Evolutionary conservation across 1,284 basidiomycete genomes (phyloP), one percentile per base, ranked within the genome.

Genomic region (Sanguinoderma infundibulare): DNA sequence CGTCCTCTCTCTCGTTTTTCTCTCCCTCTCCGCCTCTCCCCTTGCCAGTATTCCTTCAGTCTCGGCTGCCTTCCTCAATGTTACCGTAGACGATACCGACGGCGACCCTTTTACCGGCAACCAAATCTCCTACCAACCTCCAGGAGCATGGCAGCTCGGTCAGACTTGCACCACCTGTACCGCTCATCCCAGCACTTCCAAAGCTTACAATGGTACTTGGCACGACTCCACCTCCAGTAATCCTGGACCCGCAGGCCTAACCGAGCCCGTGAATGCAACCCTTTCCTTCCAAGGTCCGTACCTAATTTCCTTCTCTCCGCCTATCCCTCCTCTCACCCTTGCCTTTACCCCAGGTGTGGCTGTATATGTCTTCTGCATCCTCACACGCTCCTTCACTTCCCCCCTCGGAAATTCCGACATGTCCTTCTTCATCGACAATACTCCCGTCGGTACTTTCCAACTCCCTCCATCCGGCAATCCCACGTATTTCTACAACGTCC

Each of bases 41-140:
- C 32, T 54, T 28, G 47, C 44, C 52, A 38, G 34, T 7, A n/a
- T 51, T 22, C 38, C 52, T 52, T 57, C 12, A 40, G 62, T 50
- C 38, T 57, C 55, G 26, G 75, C 72, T 14, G 68, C 71, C 7
- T 67, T 79, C 7, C 72, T 76, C 17, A 79, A 78, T 62, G 70
- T 78, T 3, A 75, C 78, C 0, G 77, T 82, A 32, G 80, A 83
- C 66, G 81, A 82, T 60, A 72, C 76, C 0, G 70, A 69, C n/a
- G 74, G 76, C 32, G 76, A 78, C 59, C 68, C 76, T 1, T 42
- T 71, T 5, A 75, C 75, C 14, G 72, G 75, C 10, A 59, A 42
- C 22, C 44, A 59, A 5, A 68, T 77, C 17, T 17, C 53, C 2
- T 78, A 78, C 60, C 32, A 61, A 1, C 76, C 77, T 5, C 42